Base-by-base conservation (phyloP, 225 moss, liverwort and hornwort species). In the Rhytidiadelphus loreus region DNA sequence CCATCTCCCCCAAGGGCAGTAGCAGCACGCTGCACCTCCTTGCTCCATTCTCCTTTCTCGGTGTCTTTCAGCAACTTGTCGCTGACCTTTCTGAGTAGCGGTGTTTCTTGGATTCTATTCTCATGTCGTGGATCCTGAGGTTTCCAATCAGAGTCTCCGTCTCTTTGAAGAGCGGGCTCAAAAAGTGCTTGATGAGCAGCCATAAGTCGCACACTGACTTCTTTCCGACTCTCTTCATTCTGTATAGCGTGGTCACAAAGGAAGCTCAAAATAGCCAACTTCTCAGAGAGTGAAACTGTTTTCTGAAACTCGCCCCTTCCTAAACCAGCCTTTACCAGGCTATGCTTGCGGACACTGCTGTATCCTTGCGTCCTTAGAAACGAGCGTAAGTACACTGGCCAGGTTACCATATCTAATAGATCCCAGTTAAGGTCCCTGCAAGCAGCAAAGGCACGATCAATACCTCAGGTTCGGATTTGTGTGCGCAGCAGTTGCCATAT, bases 391-490 rank as follows among this genome's bases (percentile, higher is more conserved):
- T 93, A 97, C 48, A 96, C 92, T 84, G 98, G 98, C 98, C 98
- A 99, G 17, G 98, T 97, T 63, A 96, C 91, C 88, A 89, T 26
- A 91, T 99, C 98, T 87, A 99, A 91, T 41, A 97, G 90, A 63
- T 93, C 92, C 98, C 98, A 99, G 85, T 99, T 93, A 68, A 92
- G 93, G 82, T 96, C 91, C 93, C 98, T 99, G 98, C 90, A 92
- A 85, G 29, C 39, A 90, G 62, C 82, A 59, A 75, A 86, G 55
- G 32, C 90, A 87, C 56, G 46, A 75, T 91, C 86, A 93, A 79
- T 59, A 86, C 80, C 44, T 83, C 61, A 46, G 19, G 29, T 88
- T 72, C 39, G 48, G 61, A 44, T 58, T 71, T 43, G 63, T 79
- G 61, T 55, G 60, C 86, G 43, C 71, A 84, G 77, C 52, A 69